Evolutionary conservation across 306 rosid genomes (phyloP), one percentile per base, ranked within the genome.

Genomic region (Begonia peltatifolia): DNA sequence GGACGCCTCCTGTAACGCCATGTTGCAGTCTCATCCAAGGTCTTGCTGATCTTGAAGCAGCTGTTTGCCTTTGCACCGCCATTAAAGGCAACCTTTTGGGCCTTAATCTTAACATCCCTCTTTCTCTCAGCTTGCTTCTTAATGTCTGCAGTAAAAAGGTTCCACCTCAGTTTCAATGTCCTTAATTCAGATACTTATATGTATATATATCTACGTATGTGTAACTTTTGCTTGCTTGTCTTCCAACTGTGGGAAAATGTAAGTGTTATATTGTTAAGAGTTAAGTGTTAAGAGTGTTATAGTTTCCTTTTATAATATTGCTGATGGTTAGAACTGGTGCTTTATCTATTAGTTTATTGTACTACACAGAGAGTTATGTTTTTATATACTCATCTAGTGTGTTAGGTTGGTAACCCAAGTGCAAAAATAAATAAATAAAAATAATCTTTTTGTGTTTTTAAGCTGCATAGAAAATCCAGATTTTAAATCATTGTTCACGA

Each of bases 51-150:
- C 84, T 89, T 58, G 95, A 89, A 48, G 97, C 95, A 4, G 95
- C 90, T 5, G 63, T 79, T 14, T 89, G 97, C 68, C 95, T 89
- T 47, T 84, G 95, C 90, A 89, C 93, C 0, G 87, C 85, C 9
- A 77, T 84, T 3, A 84, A 71, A 23, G 93, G 89, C 23, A 72
- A 73, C 18, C 48, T 84, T 9, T 22, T 89, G 11, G 93, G 95
- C 2, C 17, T 82, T 52, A 76, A 84, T 67, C 78, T 84, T 13
- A 76, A 82, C 16, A 3, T 84, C 53, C 85, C 87, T 1, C 5
- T 87, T n/a, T 41, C 62, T 10, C 61, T 89, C 74, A 82, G 71
- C 71, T 72, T 89, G 72, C 25, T 89, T 0, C 87, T 89, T 57
- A 79, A 77, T 71, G 61, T 65, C 61, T 89, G 95, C 43, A 79